These are phyloP conservation scores for Cyberlindnera americana DNA, from an alignment of 805 yeast genomes.

Conservation along the genomic window DNA sequence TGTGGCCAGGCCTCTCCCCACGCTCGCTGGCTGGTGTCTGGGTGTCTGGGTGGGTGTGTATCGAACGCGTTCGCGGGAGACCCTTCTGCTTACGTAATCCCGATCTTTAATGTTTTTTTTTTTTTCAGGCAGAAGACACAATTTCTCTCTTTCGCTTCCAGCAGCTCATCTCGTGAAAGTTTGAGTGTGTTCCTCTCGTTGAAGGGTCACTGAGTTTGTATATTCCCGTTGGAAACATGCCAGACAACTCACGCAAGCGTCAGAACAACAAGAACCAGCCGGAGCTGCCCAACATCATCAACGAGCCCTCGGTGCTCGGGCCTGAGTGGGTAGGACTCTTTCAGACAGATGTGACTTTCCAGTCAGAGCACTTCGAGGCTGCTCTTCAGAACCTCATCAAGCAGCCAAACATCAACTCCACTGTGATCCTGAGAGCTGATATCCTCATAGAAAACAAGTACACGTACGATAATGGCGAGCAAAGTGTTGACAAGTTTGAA, in stretches of 20 bases:
- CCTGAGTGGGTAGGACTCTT: slow-evolving; percentile 61
- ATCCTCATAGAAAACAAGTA: slow-evolving; percentile 52
- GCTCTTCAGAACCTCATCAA: slow-evolving; percentile 79
- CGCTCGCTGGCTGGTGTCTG: too few species aligned
- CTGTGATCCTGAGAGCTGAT: slow-evolving; percentile 87
- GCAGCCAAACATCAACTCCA: slow-evolving; percentile 88
- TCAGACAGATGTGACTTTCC: slow-evolving; percentile 45
- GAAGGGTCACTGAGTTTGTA: too few species aligned
- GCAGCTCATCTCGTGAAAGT: too few species aligned
- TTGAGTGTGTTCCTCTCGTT: too few species aligned
- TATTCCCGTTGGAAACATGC: too few species aligned
- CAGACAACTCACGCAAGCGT: slow-evolving; percentile 15
- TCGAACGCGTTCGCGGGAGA: too few species aligned
- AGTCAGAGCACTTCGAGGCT: slow-evolving; percentile 53
- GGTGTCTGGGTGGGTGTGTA: too few species aligned
- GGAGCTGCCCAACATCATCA: slow-evolving; percentile 38
- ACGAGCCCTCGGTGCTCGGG: slow-evolving; percentile 46
- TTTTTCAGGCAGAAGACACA: background rate
- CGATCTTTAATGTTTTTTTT: background rate
- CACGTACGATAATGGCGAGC: slow-evolving; percentile 30
- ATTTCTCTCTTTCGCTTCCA: background rate
- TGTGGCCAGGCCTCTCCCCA: too few species aligned
- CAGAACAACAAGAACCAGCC: slow-evolving; percentile 16
- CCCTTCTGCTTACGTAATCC: background rate
- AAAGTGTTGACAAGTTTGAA: slow-evolving; percentile 22